Evolutionary conservation across 805 yeast species (phyloP).

Genomic region (Hagleromyces aurorensis): DNA sequence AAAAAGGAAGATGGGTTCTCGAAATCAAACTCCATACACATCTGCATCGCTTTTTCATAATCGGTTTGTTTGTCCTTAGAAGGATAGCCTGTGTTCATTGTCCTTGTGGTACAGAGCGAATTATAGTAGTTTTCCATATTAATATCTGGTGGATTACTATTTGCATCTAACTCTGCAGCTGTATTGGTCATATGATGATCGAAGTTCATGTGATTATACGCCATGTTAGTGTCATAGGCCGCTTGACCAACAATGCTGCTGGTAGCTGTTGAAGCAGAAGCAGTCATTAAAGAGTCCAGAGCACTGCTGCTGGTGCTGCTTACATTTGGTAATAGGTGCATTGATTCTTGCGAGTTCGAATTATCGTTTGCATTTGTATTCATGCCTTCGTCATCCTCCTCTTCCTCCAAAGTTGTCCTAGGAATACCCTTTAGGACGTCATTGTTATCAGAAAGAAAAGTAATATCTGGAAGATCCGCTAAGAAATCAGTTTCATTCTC

Average conservation of each 20-base stretch:
- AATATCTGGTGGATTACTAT: no score
- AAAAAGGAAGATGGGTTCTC: conserved; percentile 18
- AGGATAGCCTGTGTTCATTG: conserved; percentile 8
- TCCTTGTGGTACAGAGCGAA: no score
- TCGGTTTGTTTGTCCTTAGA: no score
- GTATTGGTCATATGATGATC: no score
- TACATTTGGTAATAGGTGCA: conserved; percentile 11
- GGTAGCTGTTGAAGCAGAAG: conserved; percentile 18
- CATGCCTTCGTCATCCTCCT: conserved; percentile 9
- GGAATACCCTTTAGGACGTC: conserved; percentile 15
- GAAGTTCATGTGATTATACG: no score
- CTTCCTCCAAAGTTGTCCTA: conserved; percentile 9
- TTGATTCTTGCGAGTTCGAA: no score
- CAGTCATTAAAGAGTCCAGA: conserved; percentile 20
- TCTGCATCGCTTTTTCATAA: no score
- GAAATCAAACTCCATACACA: conserved; percentile 23
- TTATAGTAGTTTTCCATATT: no score
- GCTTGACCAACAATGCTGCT: conserved; percentile 5
- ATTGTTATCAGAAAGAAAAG: conserved; percentile 11
- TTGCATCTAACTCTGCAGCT: no score
- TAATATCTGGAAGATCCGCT: conserved; percentile 12
- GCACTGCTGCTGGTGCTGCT: conserved; percentile 20
- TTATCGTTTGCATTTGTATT: conserved; percentile 3
- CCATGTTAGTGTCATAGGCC: no score
- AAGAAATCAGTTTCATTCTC: conserved; percentile 8